Base-by-base conservation (phyloP, 2,329 filamentous ascomycete genomes). In the Ophiostoma sp. region DNA sequence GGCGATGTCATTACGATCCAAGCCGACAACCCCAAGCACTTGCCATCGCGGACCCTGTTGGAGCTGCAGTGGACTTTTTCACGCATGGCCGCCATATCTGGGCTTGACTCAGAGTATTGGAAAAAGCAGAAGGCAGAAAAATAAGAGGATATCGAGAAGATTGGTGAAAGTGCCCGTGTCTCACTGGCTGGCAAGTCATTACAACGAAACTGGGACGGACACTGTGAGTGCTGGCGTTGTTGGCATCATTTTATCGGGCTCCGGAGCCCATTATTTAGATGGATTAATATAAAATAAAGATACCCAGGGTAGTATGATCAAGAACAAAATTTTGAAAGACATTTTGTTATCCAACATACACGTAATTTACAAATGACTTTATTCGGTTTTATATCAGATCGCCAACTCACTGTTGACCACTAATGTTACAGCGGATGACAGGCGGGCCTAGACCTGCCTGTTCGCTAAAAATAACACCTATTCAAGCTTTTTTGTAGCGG, bases 401-500 rank as follows among this genome's bases (percentile, higher is more conserved):
- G 28, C 8, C 50, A 12, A 22, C 7, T 17, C 57, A 36, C 57
- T 61, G 31, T 57, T 33, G 57, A 22, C 17, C 31, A 19, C 31
- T 33, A 61, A 61, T 36, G 7, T 19, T 22, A 33, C 31, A 36
- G 57, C 19, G 31, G 9, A 15, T 19, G 42, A 48, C 15, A 48
- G 50, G 22, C 2, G 8, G 25, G 22, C 22, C 22, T 28, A 9
- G 55, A 19, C 25, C 55, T 19, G 28, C 5, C 28, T 15, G n/a
- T 33, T 33, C 28, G 28, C 55, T 59, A 33, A 59, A 59, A 59
- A 59, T 59, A 59, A 33, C 61, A 28, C 33, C 36, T 3, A 64
- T 64, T 64, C 61, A 64, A 64, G 36, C 61, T 64, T 64, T 63
- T 45, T 17, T 48, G 42, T 48, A 22, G 36, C 36, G 61, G 61